Base-by-base conservation (phyloP, 1,284 basidiomycete species). In the Schizopora paradoxa region DNA sequence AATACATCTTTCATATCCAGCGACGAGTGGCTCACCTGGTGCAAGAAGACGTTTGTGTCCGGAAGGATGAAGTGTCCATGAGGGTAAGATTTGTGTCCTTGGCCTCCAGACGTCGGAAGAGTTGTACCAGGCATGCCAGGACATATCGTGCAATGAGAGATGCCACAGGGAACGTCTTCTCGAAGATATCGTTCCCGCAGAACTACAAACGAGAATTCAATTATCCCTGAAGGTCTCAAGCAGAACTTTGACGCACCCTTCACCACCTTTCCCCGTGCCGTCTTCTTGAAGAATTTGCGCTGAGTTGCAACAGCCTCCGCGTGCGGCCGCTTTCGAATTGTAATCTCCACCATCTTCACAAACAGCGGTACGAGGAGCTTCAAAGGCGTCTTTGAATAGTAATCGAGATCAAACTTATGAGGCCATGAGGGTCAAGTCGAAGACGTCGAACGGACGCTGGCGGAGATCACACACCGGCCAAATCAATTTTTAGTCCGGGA, bases 1-100 rank as follows among this genome's bases (percentile, higher is more conserved):
- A 3, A 47, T 16, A 28, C 23, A 14, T 34, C 23, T 28, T 21
- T 6, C 31, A 27, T 11, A 33, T 26, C 16, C 29, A 6, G 37
- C 19, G 5, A 8, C 4, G 34, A 42, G 23, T 23, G 26, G 66
- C 75, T 34, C 43, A 86, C 88, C 73, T 97, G 93, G 32, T 91
- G 82, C 8, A 99, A 73, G 55, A 98, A 91, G 5, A 97, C 81
- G 65, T 99, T 99, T 19, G 96, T 98, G 64, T 99, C 96, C 11
- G 95, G 86, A 4, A 99, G 69, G 23, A 98, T 63, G 62, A 86
- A 94, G 61, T 97, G 91, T 0, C 87, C 82, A 44, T 71, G 60
- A 0, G 75, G 70, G 58, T 74, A 86, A 0, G 59, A 58, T 36
- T 67, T 70, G 64, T 80, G 83, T 2, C 67, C 63, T 5, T 63